Evolutionary conservation across 1,139 yeast species (phyloP).

Genomic region (Geotrichum fermentans): DNA sequence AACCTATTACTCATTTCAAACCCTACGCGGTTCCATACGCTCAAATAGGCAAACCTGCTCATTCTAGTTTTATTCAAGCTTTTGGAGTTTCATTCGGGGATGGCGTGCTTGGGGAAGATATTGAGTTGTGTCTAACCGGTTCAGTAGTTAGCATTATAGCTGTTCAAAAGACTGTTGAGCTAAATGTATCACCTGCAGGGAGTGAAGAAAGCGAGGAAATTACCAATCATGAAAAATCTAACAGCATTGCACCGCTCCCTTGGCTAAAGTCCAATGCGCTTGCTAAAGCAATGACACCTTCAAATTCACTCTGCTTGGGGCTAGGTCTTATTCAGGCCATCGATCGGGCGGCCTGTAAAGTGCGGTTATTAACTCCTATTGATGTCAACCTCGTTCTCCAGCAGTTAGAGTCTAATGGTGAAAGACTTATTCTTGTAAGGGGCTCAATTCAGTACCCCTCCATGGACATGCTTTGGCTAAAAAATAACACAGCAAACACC

Average conservation of each 20-base stretch:
- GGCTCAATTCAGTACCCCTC: constrained; percentile 61
- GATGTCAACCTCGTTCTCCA: constrained; percentile 25
- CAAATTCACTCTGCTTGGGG: constrained; percentile 28
- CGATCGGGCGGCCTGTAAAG: constrained; percentile 39
- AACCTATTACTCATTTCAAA: constrained; percentile 31
- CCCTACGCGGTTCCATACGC: constrained; percentile 29
- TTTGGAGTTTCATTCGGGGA: constrained; percentile 32
- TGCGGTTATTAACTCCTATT: constrained; percentile 59
- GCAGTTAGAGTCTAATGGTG: constrained; percentile 20
- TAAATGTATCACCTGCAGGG: constrained; percentile 1
- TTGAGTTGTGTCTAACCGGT: constrained; percentile 30
- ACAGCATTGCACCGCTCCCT: background rate
- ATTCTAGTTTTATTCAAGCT: constrained; percentile 22
- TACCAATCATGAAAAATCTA: too few relatives aligned
- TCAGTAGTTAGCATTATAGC: constrained; percentile 32
- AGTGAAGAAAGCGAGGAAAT: background rate
- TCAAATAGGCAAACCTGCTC: background rate
- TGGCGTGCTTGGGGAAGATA: constrained; percentile 30
- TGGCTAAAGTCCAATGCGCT: background rate
- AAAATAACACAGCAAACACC: background rate
- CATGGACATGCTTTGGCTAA: constrained; percentile 41
- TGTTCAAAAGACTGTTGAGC: constrained; percentile 18
- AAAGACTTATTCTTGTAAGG: constrained; percentile 46
- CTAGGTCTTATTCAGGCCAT: constrained; percentile 46
- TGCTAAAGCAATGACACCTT: background rate